phyloP scores from a whole-genome alignment of 1,284 basidiomycete genomes.

The Ustilago xerochloae region DNA sequence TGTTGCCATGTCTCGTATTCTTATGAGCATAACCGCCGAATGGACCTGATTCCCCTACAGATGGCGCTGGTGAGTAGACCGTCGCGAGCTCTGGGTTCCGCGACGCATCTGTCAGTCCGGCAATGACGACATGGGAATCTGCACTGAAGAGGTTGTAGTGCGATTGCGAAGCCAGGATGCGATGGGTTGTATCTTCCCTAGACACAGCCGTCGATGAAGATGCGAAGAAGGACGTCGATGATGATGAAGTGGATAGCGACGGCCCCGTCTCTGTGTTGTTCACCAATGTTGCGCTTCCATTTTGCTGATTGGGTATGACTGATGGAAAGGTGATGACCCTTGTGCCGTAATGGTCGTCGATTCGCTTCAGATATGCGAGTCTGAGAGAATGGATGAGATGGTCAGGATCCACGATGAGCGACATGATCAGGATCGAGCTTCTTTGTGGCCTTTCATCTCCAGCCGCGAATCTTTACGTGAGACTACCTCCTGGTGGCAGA shows the following conservation, averaged over 20 bases:
- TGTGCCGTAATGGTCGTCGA: constrained; percentile 59
- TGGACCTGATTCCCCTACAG: constrained; percentile 15
- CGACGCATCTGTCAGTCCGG: constrained; percentile 38
- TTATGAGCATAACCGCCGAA: constrained; percentile 16
- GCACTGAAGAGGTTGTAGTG: constrained; percentile 19
- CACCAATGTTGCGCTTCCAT: not conserved
- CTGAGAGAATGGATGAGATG: constrained; percentile 57
- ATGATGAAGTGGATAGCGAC: constrained; percentile 24
- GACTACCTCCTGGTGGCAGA: not conserved
- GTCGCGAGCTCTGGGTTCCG: constrained; percentile 51
- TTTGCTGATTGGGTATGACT: constrained; percentile 4
- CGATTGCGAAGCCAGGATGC: not conserved
- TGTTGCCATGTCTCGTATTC: not conserved
- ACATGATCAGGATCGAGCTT: constrained; percentile 18
- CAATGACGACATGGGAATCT: constrained; percentile 51
- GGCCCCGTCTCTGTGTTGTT: not conserved
- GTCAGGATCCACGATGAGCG: constrained; percentile 51
- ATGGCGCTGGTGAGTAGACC: constrained; percentile 51
- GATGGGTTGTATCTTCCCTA: not conserved
- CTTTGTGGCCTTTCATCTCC: not conserved
- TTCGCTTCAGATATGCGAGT: constrained; percentile 57
- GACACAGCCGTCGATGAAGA: constrained; percentile 10
- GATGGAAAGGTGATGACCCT: constrained; percentile 55
- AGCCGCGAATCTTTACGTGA: not conserved
- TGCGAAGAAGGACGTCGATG: constrained; percentile 22